Evolutionary conservation across 129 eudicot genomes (phyloP).

Genomic region (Helichrysum umbraculigerum): DNA sequence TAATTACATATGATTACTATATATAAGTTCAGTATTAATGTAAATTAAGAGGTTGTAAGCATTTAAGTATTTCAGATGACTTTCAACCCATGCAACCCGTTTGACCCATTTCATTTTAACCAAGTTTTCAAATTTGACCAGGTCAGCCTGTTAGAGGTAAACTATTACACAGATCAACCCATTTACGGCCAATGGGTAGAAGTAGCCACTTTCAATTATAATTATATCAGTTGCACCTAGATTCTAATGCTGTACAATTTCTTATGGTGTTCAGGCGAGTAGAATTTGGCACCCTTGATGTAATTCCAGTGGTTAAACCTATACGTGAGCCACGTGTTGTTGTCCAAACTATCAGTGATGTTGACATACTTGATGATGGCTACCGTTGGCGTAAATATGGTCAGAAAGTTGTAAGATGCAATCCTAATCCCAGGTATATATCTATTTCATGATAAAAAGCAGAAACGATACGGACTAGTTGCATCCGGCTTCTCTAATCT

Average conservation of each 20-base stretch:
- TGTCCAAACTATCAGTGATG: slow-evolving; percentile 95
- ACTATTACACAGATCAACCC: neutral
- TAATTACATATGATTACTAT: too few species aligned
- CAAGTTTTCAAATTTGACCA: too few species aligned
- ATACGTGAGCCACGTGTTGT: slow-evolving; percentile 97
- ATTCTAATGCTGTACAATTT: slow-evolving; percentile 19
- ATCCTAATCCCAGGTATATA: slow-evolving; percentile 94
- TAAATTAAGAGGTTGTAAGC: too few species aligned
- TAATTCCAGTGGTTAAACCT: slow-evolving; percentile 87
- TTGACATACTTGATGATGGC: slow-evolving; percentile 96
- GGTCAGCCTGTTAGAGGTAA: too few species aligned
- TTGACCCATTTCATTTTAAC: too few species aligned
- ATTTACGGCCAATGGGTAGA: neutral
- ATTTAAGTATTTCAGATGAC: too few species aligned
- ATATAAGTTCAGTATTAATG: too few species aligned
- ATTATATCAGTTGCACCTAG: too few species aligned
- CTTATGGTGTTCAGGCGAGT: slow-evolving; percentile 50
- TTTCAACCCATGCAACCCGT: too few species aligned
- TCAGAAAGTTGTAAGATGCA: slow-evolving; percentile 96
- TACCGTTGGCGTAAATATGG: slow-evolving; percentile 98
- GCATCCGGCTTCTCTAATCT: neutral
- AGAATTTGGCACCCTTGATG: slow-evolving; percentile 59
- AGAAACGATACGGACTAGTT: neutral
- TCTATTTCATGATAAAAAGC: neutral
- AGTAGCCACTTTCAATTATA: neutral